phyloP scores from a whole-genome alignment of 768 basidiomycete genomes.

The Pleurotus citrinopileatus region DNA sequence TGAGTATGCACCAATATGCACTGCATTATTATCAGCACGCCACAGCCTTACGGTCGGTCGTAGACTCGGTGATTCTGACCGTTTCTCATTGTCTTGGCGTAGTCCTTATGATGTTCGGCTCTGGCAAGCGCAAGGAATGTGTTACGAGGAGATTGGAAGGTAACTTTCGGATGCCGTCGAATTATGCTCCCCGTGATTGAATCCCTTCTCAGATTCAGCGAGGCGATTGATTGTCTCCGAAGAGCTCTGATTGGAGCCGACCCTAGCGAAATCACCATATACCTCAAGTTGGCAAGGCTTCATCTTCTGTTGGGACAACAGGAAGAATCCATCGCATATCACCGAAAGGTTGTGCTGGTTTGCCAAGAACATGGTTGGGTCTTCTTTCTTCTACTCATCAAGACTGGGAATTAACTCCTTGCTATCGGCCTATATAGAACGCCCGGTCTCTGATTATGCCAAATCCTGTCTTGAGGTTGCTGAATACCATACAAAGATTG shows the following conservation, averaged over 20 bases:
- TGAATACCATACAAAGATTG: constrained; percentile 64
- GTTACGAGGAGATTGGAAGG: constrained; percentile 91
- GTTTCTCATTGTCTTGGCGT: constrained; percentile 3
- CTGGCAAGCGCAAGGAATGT: constrained; percentile 93
- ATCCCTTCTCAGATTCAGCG: constrained; percentile 55
- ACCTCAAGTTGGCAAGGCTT: constrained; percentile 71
- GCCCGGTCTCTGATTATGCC: constrained; percentile 74
- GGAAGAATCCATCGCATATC: constrained; percentile 71
- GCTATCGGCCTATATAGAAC: constrained; percentile 39
- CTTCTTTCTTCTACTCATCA: constrained; percentile 14
- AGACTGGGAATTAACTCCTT: constrained; percentile 20
- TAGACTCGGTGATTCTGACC: background rate
- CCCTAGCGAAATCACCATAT: constrained; percentile 70
- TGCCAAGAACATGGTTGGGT: constrained; percentile 55
- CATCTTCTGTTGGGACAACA: constrained; percentile 65
- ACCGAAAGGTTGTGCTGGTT: constrained; percentile 76
- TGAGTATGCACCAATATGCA: constrained; percentile 97
- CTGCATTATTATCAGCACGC: constrained; percentile 96
- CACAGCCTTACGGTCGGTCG: constrained; percentile 75
- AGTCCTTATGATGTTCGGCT: constrained; percentile 95
- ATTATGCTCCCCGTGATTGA: background rate
- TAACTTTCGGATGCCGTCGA: constrained; percentile 27
- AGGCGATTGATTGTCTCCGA: constrained; percentile 90
- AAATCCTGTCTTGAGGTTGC: constrained; percentile 86
- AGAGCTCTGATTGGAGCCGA: constrained; percentile 84